Base-by-base conservation (phyloP, 1,284 basidiomycete genomes). In the Ceratobasidium sp. region DNA sequence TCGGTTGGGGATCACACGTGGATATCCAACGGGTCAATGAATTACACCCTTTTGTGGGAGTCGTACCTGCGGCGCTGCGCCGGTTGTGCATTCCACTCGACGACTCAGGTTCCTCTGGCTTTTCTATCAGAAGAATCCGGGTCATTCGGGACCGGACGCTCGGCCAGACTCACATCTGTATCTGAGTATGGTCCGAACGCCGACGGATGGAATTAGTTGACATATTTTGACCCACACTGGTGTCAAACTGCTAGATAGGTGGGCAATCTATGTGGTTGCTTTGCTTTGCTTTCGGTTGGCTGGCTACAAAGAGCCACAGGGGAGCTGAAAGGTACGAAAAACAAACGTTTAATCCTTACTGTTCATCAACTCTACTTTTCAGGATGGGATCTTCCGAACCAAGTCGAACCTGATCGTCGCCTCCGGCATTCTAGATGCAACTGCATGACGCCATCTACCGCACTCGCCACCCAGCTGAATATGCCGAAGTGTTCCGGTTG, bases 1-100 rank as follows among this genome's bases (percentile, higher is more conserved):
- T 61, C 59, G 59, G 59, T 62, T 62, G 59, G 59, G 59, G 59
- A 62, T 62, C 59, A 62, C 19, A 11, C 37, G 37, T 62, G 22
- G 24, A 43, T 22, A 13, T 34, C n/a, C 29, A 58, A 34, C n/a
- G 5, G 13, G 5, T 9, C 54, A 31, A 34, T 34, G 54, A 34
- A 34, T 58, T 58, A 6, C 54, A 58, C 19, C 54, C 19, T 34
- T 1, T 37, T 58, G 54, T 37, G 54, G 54, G 54, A 58, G 31
- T 37, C 31, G 11, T 34, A 34, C 14, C n/a, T 58, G 31, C 54
- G 54, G 54, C 54, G 31, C 19, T 19, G 22, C n/a, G n/a, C 46
- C 16, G 2, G 37, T 39, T 39, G 37, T 39, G 11, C 37, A 9
- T 39, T 39, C 37, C 37, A 9, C 37, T 39, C 37, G 37, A 19